Conservation (phyloP, 1,284 basidiomycete genomes). For the Marasmius tenuissimus region DNA sequence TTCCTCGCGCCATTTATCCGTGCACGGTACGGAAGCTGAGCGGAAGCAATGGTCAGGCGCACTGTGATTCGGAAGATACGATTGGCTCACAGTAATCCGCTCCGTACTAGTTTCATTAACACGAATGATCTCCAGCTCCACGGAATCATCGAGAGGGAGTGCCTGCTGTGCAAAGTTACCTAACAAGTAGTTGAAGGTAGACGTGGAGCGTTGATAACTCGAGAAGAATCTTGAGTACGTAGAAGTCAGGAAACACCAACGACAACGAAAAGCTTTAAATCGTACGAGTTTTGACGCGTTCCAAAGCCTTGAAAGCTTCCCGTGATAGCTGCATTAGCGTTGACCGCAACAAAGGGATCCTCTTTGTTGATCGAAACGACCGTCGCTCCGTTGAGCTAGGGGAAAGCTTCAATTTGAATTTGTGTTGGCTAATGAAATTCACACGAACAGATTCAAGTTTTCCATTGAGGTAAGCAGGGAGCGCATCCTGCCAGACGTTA, state of each 20-base stretch:
- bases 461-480: slow-evolving; percentile 47
- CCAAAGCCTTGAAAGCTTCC: slow-evolving; percentile 46
- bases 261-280: neutral
- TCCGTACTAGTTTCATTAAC: slow-evolving; percentile 39
- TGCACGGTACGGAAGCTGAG: slow-evolving; percentile 58
- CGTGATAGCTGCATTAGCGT: slow-evolving; percentile 49
- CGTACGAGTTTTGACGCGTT: slow-evolving; percentile 52
- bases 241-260: neutral
- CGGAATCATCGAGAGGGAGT: slow-evolving; percentile 52
- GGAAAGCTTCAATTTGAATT: neutral
- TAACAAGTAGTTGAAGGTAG: slow-evolving; percentile 56
- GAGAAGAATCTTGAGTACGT: slow-evolving; percentile 37
- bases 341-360: slow-evolving; percentile 51
- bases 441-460: slow-evolving; percentile 43
- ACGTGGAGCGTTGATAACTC: slow-evolving; percentile 34
- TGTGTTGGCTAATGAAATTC: neutral
- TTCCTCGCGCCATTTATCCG: slow-evolving; percentile 41
- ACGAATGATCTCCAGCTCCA: slow-evolving; percentile 45
- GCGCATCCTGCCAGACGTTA: slow-evolving; percentile 52
- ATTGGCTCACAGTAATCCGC: slow-evolving; percentile 38
- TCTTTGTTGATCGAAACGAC: slow-evolving; percentile 53
- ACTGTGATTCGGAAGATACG: neutral
- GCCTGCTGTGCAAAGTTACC: slow-evolving; percentile 63
- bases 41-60: slow-evolving; percentile 4
- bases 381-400: slow-evolving; percentile 53